A percentile compares a stretch with the other conserved stretches of the same genome.
Conservation (phyloP, 164 flowering plant genomes). For the Sextonia rubra region DNA sequence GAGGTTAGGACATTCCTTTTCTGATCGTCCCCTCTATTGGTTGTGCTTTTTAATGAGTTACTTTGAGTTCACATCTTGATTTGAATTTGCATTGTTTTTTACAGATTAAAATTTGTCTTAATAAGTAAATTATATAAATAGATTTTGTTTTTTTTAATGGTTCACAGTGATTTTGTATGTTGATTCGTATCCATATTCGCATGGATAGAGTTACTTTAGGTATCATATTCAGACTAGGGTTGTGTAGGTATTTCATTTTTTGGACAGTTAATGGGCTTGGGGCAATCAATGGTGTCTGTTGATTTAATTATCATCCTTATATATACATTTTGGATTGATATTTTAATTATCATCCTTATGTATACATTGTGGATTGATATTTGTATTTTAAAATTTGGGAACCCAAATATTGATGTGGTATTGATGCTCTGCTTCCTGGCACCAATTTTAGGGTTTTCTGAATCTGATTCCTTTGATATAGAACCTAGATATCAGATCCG, state of each 20-base stretch:
- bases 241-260: not conserved
- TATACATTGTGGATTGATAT: not conserved
- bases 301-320: not conserved
- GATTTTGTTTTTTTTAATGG: not conserved
- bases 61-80: not conserved
- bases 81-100: not conserved
- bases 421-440: not conserved
- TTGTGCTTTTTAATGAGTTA: not conserved
- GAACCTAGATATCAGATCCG: not conserved
- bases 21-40: not conserved
- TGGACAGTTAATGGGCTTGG: not conserved
- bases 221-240: not conserved
- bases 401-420: not conserved
- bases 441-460: not conserved
- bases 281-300: not conserved
- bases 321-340: too few relatives aligned
- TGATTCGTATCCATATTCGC: not conserved
- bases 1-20: slow-evolving; percentile 39
- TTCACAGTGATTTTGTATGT: not conserved
- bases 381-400: too few relatives aligned
- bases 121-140: not conserved
- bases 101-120: not conserved
- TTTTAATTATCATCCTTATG: too few relatives aligned
- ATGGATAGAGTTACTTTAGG: not conserved
- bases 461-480: not conserved